These are phyloP conservation scores for Ophiosphaerella korrae DNA, from an alignment of 2,329 filamentous ascomycete genomes.

Conservation along the genomic window DNA sequence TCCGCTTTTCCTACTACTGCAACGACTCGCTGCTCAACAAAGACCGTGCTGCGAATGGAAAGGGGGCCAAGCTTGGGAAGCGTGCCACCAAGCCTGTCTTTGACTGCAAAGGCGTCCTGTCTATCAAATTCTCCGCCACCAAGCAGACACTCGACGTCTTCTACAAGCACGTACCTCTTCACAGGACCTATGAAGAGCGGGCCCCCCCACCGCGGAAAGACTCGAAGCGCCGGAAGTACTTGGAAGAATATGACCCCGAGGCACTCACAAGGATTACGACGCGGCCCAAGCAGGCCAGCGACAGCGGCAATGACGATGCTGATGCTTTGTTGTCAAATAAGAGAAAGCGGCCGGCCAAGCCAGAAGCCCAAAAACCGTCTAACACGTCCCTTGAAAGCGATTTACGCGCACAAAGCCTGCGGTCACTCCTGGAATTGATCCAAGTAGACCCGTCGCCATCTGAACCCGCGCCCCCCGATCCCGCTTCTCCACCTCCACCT, in stretches of 20 bases:
- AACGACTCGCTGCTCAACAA: conserved; percentile 59
- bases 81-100: conserved; percentile 53
- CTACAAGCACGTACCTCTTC: conserved; percentile 54
- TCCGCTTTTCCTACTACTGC: conserved; percentile 56
- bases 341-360: conserved; percentile 29
- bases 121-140: conserved; percentile 54
- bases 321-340: conserved; percentile 22
- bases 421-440: conserved; percentile 45
- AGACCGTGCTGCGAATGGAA: conserved; percentile 54
- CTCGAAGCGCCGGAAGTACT: conserved; percentile 44
- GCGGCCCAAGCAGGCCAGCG: conserved; percentile 27
- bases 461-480: conserved; percentile 17
- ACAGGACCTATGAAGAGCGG: conserved; percentile 54
- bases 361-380: conserved; percentile 31
- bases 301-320: conserved; percentile 21
- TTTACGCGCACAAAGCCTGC: conserved; percentile 43
- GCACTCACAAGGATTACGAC: conserved; percentile 32
- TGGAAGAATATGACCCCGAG: conserved; percentile 44
- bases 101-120: conserved; percentile 55
- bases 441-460: conserved; percentile 27
- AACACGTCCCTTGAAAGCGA: conserved; percentile 47
- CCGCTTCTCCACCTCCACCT: conserved; percentile 16
- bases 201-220: conserved; percentile 49
- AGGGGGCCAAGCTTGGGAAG: conserved; percentile 45
- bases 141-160: conserved; percentile 51